Conservation (phyloP, 2,329 filamentous ascomycete genomes). For the Aspergillus novofumigatus region DNA sequence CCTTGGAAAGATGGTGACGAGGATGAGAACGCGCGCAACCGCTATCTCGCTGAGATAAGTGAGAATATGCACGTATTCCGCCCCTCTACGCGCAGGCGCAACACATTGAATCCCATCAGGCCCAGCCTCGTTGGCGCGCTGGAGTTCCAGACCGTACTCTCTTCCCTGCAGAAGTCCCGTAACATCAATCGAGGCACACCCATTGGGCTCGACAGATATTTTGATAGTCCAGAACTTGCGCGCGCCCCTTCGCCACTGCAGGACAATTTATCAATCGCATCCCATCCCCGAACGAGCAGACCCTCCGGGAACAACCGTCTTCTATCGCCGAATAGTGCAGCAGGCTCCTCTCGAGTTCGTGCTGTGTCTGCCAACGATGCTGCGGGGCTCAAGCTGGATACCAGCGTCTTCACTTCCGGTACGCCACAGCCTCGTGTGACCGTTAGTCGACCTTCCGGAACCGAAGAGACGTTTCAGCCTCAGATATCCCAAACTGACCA, state of each 20-base stretch:
- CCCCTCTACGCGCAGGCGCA: conserved; percentile 64
- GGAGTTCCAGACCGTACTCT: conserved; percentile 86
- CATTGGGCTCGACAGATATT: conserved; percentile 66
- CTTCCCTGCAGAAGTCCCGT: conserved; percentile 77
- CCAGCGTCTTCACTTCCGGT: conserved; percentile 25
- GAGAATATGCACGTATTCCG: conserved; percentile 89
- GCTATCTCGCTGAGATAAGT: conserved; percentile 72
- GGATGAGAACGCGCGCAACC: conserved; percentile 53
- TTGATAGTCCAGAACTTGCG: conserved; percentile 54
- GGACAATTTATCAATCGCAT: conserved; percentile 45
- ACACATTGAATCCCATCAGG: conserved; percentile 75
- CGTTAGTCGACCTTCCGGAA: conserved; percentile 36
- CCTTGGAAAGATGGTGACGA: conserved; percentile 52
- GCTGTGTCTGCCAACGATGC: conserved; percentile 61
- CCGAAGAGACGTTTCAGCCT: conserved; percentile 14
- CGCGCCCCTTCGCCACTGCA: conserved; percentile 42
- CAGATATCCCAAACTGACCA: conserved; percentile 20
- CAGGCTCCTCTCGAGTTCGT: conserved; percentile 35
- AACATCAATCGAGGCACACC: conserved; percentile 65
- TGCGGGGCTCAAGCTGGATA: conserved; percentile 43
- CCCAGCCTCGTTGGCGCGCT: conserved; percentile 90
- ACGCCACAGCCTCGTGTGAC: conserved; percentile 31
- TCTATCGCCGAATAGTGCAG: conserved; percentile 21
- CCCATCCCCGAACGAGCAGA: conserved; percentile 39
- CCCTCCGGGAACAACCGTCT: conserved; percentile 17